Percentiles rank a stretch among this genome's conserved stretches.
These are phyloP conservation scores for Vitis hybrid DNA, from an alignment of 177 flowering plant genomes.

Conservation along the genomic window DNA sequence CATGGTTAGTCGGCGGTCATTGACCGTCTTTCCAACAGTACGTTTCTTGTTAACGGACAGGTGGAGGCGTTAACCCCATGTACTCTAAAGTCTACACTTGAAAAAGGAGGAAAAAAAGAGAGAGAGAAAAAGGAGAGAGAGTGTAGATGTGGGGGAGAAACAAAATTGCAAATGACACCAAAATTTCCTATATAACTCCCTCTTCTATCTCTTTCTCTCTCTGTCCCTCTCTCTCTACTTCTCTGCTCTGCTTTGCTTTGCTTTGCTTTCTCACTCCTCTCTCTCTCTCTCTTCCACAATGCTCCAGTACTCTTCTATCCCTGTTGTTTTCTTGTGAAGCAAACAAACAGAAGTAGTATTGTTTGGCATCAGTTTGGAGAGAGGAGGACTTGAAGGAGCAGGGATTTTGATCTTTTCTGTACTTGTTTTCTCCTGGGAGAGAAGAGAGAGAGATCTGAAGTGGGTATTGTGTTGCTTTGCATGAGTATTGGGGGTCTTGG, in stretches of 20 bases:
- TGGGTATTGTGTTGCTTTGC: too few relatives aligned
- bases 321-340: slow-evolving; percentile 10
- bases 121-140: too few relatives aligned
- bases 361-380: slow-evolving; percentile 8
- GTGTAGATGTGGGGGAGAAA: too few relatives aligned
- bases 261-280: slow-evolving; percentile 1
- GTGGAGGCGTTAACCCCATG: not conserved
- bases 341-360: slow-evolving; percentile 7
- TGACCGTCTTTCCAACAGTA: too few relatives aligned
- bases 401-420: too few relatives aligned
- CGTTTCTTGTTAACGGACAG: too few relatives aligned
- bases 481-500: not conserved
- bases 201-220: not conserved
- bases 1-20: too few relatives aligned
- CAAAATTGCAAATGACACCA: not conserved
- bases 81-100: not conserved
- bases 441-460: too few relatives aligned
- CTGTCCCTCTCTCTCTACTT: not conserved
- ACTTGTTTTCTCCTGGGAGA: too few relatives aligned
- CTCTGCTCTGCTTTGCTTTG: not conserved
- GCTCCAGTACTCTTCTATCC: slow-evolving; percentile 15
- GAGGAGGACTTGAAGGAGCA: not conserved
- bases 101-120: not conserved
- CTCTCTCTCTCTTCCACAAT: slow-evolving; percentile 18
- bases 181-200: slow-evolving; percentile 24